Conservation (phyloP, 1,284 basidiomycete species). For the Ustilago vetiveriae region DNA sequence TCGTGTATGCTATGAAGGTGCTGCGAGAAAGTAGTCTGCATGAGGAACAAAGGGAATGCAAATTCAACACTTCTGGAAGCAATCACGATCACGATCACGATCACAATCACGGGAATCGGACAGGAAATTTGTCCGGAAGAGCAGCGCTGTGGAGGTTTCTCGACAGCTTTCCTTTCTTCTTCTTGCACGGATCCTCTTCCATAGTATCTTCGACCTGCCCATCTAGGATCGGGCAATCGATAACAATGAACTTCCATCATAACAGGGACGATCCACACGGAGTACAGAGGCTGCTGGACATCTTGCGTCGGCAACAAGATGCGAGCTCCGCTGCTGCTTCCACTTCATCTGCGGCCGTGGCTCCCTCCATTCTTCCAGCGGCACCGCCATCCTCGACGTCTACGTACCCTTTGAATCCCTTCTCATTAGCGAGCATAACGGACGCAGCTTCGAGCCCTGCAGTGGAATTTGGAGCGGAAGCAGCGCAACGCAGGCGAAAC, state of each 20-base stretch:
- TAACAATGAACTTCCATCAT: conserved; percentile 22
- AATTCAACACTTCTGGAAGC: too few relatives aligned
- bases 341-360: background rate
- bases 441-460: background rate
- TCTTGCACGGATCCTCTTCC: too few relatives aligned
- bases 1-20: background rate
- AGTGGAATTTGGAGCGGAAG: conserved; percentile 1
- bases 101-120: too few relatives aligned
- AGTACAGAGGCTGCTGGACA: conserved; percentile 33
- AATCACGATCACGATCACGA: too few relatives aligned
- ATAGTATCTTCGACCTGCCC: background rate
- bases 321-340: conserved; percentile 2
- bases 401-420: conserved; percentile 4
- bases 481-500: conserved; percentile 14
- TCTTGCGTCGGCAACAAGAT: conserved; percentile 42
- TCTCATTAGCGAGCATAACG: background rate
- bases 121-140: too few relatives aligned
- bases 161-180: too few relatives aligned
- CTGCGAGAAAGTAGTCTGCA: background rate
- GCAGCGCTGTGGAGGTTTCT: conserved; percentile 7
- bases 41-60: background rate
- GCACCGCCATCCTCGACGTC: background rate
- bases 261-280: conserved; percentile 37
- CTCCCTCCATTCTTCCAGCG: background rate
- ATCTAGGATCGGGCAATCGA: background rate